Evolutionary conservation across 78 protist species (phyloP).

Genomic region (Creolimax fragrantissima): DNA sequence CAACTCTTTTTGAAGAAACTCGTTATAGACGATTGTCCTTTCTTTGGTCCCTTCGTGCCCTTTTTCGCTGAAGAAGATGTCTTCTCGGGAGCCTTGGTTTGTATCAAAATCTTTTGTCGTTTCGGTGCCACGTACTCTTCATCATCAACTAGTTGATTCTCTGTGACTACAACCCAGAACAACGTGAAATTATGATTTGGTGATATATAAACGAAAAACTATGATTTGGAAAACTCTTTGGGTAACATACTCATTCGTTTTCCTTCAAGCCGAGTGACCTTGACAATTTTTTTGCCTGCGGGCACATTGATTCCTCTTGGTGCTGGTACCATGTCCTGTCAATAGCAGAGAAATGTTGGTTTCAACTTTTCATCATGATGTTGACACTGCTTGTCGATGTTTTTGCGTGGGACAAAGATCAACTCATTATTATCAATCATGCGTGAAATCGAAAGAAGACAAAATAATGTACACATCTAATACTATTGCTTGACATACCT

Average conservation of each 20-base stretch:
- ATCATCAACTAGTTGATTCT: neutral
- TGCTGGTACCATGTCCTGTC: neutral
- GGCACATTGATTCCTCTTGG: neutral
- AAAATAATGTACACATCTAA: too few species aligned
- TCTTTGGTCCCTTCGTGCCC: neutral
- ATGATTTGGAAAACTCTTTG: neutral
- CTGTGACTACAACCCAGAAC: too few species aligned
- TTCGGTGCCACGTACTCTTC: neutral
- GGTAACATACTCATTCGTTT: neutral
- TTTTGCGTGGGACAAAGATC: too few species aligned
- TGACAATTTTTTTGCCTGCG: neutral
- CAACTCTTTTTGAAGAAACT: neutral
- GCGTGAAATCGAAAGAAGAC: too few species aligned
- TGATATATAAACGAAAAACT: too few species aligned
- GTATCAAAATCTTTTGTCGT: neutral
- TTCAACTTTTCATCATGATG: too few species aligned
- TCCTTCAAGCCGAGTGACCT: neutral
- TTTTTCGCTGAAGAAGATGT: neutral
- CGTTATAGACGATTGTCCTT: neutral
- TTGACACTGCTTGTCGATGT: too few species aligned
- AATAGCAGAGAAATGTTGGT: too few species aligned
- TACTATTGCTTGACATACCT: too few species aligned
- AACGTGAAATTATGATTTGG: too few species aligned
- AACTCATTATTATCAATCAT: too few species aligned
- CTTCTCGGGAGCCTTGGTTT: neutral